A percentile compares a stretch with the other conserved stretches of the same genome.
phyloP scores from a whole-genome alignment of 306 rosid genomes.

The Fragaria nilgerrensis region DNA sequence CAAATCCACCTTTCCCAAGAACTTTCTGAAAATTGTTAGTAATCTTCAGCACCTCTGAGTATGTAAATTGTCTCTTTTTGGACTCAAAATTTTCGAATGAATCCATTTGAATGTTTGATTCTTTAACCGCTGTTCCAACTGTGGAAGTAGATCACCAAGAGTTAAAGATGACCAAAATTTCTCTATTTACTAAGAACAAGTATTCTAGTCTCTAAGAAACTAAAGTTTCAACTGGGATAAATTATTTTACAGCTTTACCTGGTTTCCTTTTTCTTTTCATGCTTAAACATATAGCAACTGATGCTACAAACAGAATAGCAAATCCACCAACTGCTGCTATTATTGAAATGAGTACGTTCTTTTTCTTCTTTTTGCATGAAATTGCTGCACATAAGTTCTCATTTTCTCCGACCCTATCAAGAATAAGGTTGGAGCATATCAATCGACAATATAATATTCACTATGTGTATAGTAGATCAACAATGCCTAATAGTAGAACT shows the following conservation, averaged over 20 bases:
- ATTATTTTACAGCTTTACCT: slow-evolving; percentile 1
- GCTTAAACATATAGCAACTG: slow-evolving; percentile 16
- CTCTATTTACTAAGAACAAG: background rate
- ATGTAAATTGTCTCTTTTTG: slow-evolving; percentile 35
- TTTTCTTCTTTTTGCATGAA: slow-evolving; percentile 36
- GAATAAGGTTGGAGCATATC: background rate
- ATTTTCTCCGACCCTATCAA: slow-evolving; percentile 44
- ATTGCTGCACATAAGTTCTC: slow-evolving; percentile 34
- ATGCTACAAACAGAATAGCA: slow-evolving; percentile 25
- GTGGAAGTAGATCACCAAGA: background rate
- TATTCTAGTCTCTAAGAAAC: background rate
- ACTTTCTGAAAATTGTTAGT: slow-evolving; percentile 41
- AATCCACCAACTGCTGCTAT: slow-evolving; percentile 48
- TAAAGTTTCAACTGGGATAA: background rate
- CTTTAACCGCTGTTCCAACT: background rate
- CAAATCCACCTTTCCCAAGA: slow-evolving; percentile 61
- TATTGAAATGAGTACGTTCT: slow-evolving; percentile 37
- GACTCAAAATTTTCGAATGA: slow-evolving; percentile 25
- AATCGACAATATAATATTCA: background rate
- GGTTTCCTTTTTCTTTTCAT: slow-evolving; percentile 26
- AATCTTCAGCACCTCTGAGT: slow-evolving; percentile 35
- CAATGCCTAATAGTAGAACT: background rate
- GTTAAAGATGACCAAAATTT: background rate
- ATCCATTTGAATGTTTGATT: slow-evolving; percentile 1
- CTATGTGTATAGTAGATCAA: background rate